A percentile compares a stretch with the other conserved stretches of the same genome.
phyloP scores from a whole-genome alignment of 2,329 filamentous ascomycete species.

The Pseudocercospora fijiensis region DNA sequence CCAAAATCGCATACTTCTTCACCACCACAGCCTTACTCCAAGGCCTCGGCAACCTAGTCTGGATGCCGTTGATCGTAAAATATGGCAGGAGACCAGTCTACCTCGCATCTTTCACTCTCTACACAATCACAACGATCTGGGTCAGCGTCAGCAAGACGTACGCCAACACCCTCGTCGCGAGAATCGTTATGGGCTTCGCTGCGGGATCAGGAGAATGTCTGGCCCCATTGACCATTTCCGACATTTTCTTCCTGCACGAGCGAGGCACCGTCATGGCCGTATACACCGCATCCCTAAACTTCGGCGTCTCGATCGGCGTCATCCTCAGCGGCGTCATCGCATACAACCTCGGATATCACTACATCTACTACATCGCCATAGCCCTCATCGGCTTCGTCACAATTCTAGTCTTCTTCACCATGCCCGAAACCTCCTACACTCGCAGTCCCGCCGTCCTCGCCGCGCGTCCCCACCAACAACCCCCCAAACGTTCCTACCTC shows the following conservation, averaged over 20 bases:
- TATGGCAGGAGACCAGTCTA: conserved; percentile 42
- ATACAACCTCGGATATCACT: conserved; percentile 51
- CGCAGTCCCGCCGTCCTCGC: conserved; percentile 29
- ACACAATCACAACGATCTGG: conserved; percentile 28
- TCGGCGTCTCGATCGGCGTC: conserved; percentile 35
- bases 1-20: conserved; percentile 55
- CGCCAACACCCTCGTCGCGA: conserved; percentile 42
- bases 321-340: conserved; percentile 48
- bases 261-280: conserved; percentile 54
- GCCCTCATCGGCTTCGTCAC: conserved; percentile 53
- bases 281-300: conserved; percentile 34
- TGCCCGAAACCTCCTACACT: conserved; percentile 56
- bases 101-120: conserved; percentile 29
- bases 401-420: conserved; percentile 53
- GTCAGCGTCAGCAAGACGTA: conserved; percentile 26
- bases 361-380: conserved; percentile 54
- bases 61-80: conserved; percentile 43
- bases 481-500: background rate
- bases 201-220: conserved; percentile 54
- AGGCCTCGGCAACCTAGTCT: conserved; percentile 43
- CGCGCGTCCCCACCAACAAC: background rate
- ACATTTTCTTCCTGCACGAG: conserved; percentile 60
- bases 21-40: conserved; percentile 53
- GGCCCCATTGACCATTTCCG: conserved; percentile 54
- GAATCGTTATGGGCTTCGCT: conserved; percentile 55